phyloP scores from a whole-genome alignment of 2,329 filamentous ascomycete genomes.

The Sporothrix globosa region DNA sequence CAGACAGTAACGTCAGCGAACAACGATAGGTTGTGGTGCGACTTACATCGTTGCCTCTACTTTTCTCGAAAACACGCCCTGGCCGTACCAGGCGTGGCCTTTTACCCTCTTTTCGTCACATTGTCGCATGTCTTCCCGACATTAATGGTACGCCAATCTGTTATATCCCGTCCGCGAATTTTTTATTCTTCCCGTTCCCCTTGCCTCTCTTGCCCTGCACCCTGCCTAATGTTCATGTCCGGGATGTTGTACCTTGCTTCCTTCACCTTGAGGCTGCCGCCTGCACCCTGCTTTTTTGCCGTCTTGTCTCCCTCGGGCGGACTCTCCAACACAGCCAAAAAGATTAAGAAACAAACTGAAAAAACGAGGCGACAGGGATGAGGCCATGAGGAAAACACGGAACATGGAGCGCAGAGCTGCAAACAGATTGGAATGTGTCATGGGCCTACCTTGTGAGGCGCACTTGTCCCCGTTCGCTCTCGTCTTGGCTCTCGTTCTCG shows the following conservation, averaged over 20 bases:
- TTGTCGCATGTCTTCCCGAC: constrained; percentile 22
- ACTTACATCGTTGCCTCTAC: not conserved
- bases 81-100: not conserved
- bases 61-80: not conserved
- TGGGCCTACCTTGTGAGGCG: constrained; percentile 15
- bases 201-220: constrained; percentile 1
- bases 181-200: constrained; percentile 9
- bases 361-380: constrained; percentile 28
- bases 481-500: not conserved
- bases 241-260: constrained; percentile 11
- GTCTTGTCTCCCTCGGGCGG: not conserved
- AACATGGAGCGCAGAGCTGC: constrained; percentile 3
- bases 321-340: not conserved
- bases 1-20: not conserved
- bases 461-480: constrained; percentile 13
- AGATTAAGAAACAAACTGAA: not conserved
- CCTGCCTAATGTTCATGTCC: constrained; percentile 7
- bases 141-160: constrained; percentile 24
- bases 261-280: not conserved
- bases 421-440: constrained; percentile 28
- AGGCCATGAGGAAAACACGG: constrained; percentile 8
- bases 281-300: not conserved
- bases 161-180: not conserved
- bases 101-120: constrained; percentile 14
- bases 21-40: not conserved